Evolutionary conservation across 2,329 filamentous ascomycete genomes (phyloP).

Genomic region (Cladosporium colombiae): DNA sequence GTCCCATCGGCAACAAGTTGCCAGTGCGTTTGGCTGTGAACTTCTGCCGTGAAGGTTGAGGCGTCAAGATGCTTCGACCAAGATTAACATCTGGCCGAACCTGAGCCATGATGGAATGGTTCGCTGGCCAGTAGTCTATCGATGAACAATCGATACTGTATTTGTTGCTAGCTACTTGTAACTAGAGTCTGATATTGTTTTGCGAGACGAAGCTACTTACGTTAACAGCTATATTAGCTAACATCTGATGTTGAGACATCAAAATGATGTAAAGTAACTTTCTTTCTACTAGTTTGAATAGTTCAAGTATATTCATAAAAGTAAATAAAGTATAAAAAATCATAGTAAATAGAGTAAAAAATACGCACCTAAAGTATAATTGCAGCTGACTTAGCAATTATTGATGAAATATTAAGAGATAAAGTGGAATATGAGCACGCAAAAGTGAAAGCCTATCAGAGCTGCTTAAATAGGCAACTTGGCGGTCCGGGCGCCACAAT

Average conservation of each 20-base stretch:
- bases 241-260: background rate
- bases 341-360: background rate
- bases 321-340: background rate
- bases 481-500: background rate
- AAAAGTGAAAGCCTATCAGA: background rate
- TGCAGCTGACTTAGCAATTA: background rate
- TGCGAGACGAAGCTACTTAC: background rate
- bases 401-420: background rate
- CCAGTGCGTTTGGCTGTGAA: background rate
- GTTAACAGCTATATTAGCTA: background rate
- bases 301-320: background rate
- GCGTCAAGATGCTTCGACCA: conserved; percentile 7
- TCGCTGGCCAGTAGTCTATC: background rate
- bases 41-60: background rate
- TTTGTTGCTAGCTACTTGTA: background rate
- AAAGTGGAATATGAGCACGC: background rate
- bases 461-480: background rate
- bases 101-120: background rate
- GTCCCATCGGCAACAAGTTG: background rate
- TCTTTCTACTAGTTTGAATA: background rate
- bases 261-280: background rate
- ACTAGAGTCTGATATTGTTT: background rate
- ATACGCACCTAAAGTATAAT: background rate
- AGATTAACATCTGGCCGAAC: background rate
- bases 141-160: background rate